Conservation (phyloP, 2,329 filamentous ascomycete species). For the Exophiala sideris region DNA sequence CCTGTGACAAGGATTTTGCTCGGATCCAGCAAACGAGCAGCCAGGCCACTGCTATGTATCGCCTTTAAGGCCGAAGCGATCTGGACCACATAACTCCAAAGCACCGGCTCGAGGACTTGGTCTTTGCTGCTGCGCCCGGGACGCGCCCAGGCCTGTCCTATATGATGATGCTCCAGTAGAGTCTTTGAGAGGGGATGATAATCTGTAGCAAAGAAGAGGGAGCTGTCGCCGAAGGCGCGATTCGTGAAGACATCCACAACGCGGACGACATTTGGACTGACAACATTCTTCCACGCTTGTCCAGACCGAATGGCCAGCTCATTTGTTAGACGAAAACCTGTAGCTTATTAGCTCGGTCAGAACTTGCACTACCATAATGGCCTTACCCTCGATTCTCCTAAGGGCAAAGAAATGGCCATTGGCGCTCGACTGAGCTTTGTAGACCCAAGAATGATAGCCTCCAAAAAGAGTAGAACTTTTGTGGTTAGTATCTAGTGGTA, state of each 20-base stretch:
- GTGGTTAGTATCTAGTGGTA: conserved; percentile 79
- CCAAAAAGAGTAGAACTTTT: conserved; percentile 72
- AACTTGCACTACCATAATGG: not conserved
- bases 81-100: conserved; percentile 93
- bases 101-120: conserved; percentile 65
- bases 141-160: conserved; percentile 39
- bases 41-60: conserved; percentile 76
- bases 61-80: conserved; percentile 82
- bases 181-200: conserved; percentile 92
- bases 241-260: conserved; percentile 93
- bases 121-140: conserved; percentile 46
- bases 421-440: conserved; percentile 86
- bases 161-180: conserved; percentile 71
- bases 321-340: conserved; percentile 80
- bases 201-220: conserved; percentile 87
- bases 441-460: conserved; percentile 87
- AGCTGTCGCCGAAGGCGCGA: conserved; percentile 88
- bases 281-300: conserved; percentile 83
- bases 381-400: conserved; percentile 71
- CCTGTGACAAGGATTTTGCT: conserved; percentile 88
- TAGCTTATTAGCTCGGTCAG: conserved; percentile 6
- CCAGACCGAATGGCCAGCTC: conserved; percentile 83
- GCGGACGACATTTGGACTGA: conserved; percentile 76
- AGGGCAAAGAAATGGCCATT: conserved; percentile 87
- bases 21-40: conserved; percentile 79